phyloP scores from a whole-genome alignment of 208 protist species.

The Trypanosoma boissoni region DNA sequence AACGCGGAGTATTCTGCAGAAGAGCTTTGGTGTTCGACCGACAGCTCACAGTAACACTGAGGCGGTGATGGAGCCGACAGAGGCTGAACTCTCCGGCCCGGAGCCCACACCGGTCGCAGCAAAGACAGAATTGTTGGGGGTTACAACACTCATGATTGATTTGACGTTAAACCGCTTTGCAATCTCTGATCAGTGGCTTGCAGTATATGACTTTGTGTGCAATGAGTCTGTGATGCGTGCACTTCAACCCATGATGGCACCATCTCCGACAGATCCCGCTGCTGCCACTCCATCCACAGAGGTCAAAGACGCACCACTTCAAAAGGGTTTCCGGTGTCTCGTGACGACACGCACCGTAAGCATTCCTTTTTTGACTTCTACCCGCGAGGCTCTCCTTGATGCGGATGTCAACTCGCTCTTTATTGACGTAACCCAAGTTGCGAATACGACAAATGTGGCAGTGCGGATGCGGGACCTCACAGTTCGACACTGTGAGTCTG shows the following conservation, averaged over 20 bases:
- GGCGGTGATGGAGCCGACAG: conserved; percentile 4
- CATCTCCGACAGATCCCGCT: background rate
- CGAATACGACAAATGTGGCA: conserved; percentile 33
- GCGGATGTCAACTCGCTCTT: conserved; percentile 60
- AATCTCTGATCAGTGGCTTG: conserved; percentile 83
- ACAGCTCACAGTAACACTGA: conserved; percentile 6
- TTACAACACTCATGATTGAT: conserved; percentile 57
- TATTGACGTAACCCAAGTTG: conserved; percentile 49
- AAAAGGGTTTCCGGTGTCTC: conserved; percentile 43
- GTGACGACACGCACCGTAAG: conserved; percentile 66
- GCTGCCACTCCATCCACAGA: background rate
- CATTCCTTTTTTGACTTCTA: conserved; percentile 68
- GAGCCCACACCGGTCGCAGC: background rate
- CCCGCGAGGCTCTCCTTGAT: conserved; percentile 56
- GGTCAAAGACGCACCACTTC: background rate
- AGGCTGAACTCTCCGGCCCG: conserved; percentile 8
- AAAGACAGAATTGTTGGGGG: conserved; percentile 28
- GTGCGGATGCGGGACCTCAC: conserved; percentile 64
- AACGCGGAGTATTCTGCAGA: conserved; percentile 40
- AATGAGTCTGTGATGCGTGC: conserved; percentile 63
- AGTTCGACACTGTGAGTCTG: conserved; percentile 55
- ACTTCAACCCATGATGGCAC: conserved; percentile 24
- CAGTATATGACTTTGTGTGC: conserved; percentile 71
- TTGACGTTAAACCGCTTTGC: conserved; percentile 83
- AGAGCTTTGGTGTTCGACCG: conserved; percentile 42